Evolutionary conservation across 345 rosid genomes (phyloP), one percentile per base, ranked within the genome.

Genomic region (Bruguiera parviflora): DNA sequence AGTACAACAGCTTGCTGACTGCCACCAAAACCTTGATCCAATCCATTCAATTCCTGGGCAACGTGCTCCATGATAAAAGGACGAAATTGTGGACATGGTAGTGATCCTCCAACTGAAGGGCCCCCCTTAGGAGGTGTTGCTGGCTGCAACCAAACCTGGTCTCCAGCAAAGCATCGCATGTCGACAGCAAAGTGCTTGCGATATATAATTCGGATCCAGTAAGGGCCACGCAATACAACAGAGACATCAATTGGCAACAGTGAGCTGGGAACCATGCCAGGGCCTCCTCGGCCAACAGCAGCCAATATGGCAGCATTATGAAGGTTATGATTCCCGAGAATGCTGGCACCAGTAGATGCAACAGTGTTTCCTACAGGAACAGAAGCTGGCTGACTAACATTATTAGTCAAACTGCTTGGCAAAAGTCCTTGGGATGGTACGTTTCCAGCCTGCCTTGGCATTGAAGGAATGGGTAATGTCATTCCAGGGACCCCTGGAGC

Each of bases 21-120:
- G 75, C 89, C 83, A 2, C 85, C 63, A 67, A 90, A 71, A 83
- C 84, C 84, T 6, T 98, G 87, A 73, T 96, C 99, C 74, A 96
- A 72, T 53, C 97, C 97, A 69, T 92, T 92, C 76, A 90, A 71
- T 75, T 96, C 98, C 82, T 92, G 99, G 15, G 99, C 98, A 71
- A 96, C 98, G 83, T 96, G 99, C 78, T 96, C 99, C 99, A 96
- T 96, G 64, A 96, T 92, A 83, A 96, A 96, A 71, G 99, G 98
- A 73, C 99, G 90, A 75, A 96, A 96, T 46, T 96, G 99, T 24
- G 99, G 99, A 76, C 99, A 96, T 20, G 99, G 98, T 78, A 96
- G 81, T 33, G 99, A 96, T 37, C 99, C 99, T 72, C 99, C 98
- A 77, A 81, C 81, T 9, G 94, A 84, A 37, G 97, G 88, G 57